Percentiles rank a stretch among this genome's conserved stretches.
These are phyloP conservation scores for Aspergillus sergii DNA, from an alignment of 2,329 filamentous ascomycete species.

Conservation along the genomic window DNA sequence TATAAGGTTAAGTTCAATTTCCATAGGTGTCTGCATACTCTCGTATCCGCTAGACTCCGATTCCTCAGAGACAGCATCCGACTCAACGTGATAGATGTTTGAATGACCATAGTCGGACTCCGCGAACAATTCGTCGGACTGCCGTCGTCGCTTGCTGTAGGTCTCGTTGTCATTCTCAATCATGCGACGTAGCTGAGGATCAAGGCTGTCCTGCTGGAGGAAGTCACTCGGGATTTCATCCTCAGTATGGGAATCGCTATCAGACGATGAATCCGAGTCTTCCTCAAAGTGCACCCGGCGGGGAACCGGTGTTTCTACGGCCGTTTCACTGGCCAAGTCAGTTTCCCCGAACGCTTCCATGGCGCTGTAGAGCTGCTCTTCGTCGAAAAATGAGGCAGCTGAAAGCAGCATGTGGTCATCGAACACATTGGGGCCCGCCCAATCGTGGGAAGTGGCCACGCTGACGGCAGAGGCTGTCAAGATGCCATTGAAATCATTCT, in stretches of 20 bases:
- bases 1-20: conserved; percentile 29
- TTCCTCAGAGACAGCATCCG: conserved; percentile 42
- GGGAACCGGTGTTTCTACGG: conserved; percentile 46
- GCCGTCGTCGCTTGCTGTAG: conserved; percentile 30
- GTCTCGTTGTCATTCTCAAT: conserved; percentile 66
- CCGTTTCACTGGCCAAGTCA: conserved; percentile 37
- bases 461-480: conserved; percentile 26
- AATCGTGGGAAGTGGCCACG: conserved; percentile 39
- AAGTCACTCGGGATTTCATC: conserved; percentile 78
- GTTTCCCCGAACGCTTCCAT: conserved; percentile 43
- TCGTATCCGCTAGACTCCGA: conserved; percentile 58
- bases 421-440: conserved; percentile 57
- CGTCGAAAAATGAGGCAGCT: conserved; percentile 45
- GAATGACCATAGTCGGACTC: conserved; percentile 43
- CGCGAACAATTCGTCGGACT: conserved; percentile 43
- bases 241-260: conserved; percentile 55
- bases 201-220: conserved; percentile 71
- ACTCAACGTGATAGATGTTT: conserved; percentile 50
- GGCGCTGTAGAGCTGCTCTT: conserved; percentile 44
- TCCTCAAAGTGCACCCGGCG: conserved; percentile 72
- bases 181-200: conserved; percentile 71
- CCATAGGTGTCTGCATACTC: conserved; percentile 50
- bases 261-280: conserved; percentile 64
- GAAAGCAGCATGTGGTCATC: conserved; percentile 46
- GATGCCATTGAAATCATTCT: conserved; percentile 27